Evolutionary conservation across 1,139 yeast genomes (phyloP), one percentile per base, ranked within the genome.

Genomic region (Hyphopichia wangnamkhiaoensis): DNA sequence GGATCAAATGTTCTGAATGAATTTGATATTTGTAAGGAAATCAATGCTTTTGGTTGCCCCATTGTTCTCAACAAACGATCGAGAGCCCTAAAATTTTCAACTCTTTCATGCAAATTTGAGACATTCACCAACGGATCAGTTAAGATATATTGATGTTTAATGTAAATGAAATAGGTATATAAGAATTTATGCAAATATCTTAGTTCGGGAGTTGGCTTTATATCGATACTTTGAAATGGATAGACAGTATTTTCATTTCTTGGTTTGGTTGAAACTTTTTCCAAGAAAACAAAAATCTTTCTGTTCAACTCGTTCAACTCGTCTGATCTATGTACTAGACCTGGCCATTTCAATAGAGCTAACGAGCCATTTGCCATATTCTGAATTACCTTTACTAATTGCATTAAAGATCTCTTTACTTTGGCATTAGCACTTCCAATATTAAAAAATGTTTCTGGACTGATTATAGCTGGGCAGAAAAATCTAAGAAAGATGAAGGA

Each of bases 391-490:
- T 90, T 88, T 3, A 96, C 98, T 35, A 93, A 65, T 46, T 87
- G 83, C 53, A 93, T 83, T 38, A 88, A 72, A 1, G 90, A 79
- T 47, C 96, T 73, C 48, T 90, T 84, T 9, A 83, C 80, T 25
- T 69, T 74, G 5, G 62, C 64, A 50, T 50, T 70, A 5, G 70
- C 61, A 25, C 79, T 68, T 18, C 69, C 69, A 39, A 84, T 79
- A 36, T 61, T 65, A 41, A 72, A 66, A 42, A 63, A 69, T 3
- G 89, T 75, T 47, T 88, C 95, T 0, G 98, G 97, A 33, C 93
- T 84, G 12, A 91, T 91, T 45, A 93, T 82, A 0, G 95, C 95
- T 7, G 98, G 98, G 56, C 95, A 90, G 45, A 89, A 76, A 50
- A 87, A 84, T 44, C 98, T 72, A 48, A 93, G 69, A 56, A 93